phyloP scores from a whole-genome alignment of 345 rosid genomes.

The Erucastrum elatum region DNA sequence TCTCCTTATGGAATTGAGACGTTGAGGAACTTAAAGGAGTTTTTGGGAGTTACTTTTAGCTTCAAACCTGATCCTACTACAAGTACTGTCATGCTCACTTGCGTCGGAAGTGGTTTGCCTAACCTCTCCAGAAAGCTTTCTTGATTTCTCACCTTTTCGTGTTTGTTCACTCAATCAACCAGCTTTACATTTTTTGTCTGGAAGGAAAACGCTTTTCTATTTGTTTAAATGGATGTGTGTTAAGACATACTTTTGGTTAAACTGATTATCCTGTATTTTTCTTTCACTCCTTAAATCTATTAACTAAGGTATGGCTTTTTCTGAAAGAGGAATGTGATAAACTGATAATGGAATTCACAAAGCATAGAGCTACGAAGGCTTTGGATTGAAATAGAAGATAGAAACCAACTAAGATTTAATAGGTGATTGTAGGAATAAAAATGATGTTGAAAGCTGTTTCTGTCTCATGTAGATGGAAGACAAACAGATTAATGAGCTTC shows the following conservation, averaged over 20 bases:
- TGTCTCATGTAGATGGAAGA: constrained; percentile 87
- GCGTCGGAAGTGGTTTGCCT: constrained; percentile 76
- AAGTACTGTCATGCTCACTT: constrained; percentile 68
- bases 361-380: not conserved
- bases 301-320: not conserved
- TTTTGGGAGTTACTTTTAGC: constrained; percentile 63
- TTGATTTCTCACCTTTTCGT: constrained; percentile 32
- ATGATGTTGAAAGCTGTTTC: constrained; percentile 74
- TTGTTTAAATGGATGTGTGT: constrained; percentile 3
- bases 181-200: constrained; percentile 17
- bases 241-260: not conserved
- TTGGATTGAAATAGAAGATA: not conserved
- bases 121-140: constrained; percentile 77
- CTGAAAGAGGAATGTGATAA: not conserved
- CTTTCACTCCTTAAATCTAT: not conserved
- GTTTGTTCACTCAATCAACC: constrained; percentile 18
- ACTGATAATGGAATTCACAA: not conserved
- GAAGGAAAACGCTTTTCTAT: not conserved
- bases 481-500: constrained; percentile 56
- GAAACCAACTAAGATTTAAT: not conserved
- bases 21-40: constrained; percentile 65
- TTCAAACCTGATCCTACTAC: constrained; percentile 73
- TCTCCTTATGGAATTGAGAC: constrained; percentile 79
- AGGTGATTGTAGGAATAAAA: constrained; percentile 6
- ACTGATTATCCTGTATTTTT: not conserved